Evolutionary conservation across 495 filamentous ascomycete species (phyloP).

Genomic region (Aspergillus sclerotiicarbonarius): DNA sequence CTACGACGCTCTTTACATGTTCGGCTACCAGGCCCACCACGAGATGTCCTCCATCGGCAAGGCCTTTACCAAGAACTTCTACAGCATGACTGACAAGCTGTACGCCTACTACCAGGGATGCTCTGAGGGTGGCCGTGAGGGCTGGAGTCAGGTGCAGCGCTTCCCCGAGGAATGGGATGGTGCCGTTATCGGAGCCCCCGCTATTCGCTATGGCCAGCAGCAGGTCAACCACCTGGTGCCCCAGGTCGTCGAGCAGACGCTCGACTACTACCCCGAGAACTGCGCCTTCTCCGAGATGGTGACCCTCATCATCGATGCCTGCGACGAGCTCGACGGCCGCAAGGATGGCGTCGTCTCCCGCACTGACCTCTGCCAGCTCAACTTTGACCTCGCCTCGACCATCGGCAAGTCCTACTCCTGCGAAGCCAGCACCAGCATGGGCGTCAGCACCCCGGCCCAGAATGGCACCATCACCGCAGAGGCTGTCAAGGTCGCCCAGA

Average conservation of each 20-base stretch:
- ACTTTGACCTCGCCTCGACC: conserved; percentile 37
- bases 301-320: conserved; percentile 56
- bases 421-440: neutral
- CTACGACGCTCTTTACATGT: conserved; percentile 44
- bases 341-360: conserved; percentile 49
- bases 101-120: conserved; percentile 55
- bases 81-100: conserved; percentile 33
- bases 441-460: conserved; percentile 33
- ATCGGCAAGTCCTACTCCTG: conserved; percentile 48
- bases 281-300: conserved; percentile 75
- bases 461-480: conserved; percentile 44
- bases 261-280: conserved; percentile 75
- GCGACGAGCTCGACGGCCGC: conserved; percentile 48
- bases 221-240: conserved; percentile 4
- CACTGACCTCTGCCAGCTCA: conserved; percentile 45
- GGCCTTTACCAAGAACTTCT: conserved; percentile 35
- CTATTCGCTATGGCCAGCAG: conserved; percentile 1
- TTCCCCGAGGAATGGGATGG: conserved; percentile 47
- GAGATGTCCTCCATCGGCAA: conserved; percentile 37
- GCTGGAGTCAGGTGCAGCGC: conserved; percentile 49
- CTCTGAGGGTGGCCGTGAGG: conserved; percentile 52
- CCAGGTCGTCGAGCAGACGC: conserved; percentile 70
- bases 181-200: conserved; percentile 42
- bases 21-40: conserved; percentile 41
- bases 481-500: conserved; percentile 36